Conservation (phyloP, 1,284 basidiomycete genomes). For the Ganoderma lucidum region DNA sequence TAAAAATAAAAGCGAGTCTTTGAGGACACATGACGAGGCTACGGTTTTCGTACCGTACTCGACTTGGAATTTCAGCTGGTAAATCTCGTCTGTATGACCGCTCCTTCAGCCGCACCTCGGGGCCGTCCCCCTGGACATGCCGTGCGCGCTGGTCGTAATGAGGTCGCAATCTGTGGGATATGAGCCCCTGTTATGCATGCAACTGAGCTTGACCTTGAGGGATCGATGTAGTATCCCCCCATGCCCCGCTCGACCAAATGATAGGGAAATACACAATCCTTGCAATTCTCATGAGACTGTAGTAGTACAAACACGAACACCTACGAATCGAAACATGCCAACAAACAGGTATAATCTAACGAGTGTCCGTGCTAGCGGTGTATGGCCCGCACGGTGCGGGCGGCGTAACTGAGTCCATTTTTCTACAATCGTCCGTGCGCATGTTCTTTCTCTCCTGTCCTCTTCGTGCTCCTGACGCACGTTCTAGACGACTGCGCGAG, state of each 20-base stretch:
- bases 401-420: conserved; percentile 26
- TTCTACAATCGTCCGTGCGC: conserved; percentile 32
- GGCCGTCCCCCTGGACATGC: too few species aligned
- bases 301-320: conserved; percentile 7
- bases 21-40: neutral
- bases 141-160: too few species aligned
- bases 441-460: conserved; percentile 15
- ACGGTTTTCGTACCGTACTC: neutral
- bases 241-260: too few species aligned
- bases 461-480: conserved; percentile 4
- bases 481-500: conserved; percentile 11
- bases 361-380: conserved; percentile 16
- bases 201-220: too few species aligned
- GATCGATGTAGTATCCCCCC: too few species aligned
- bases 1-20: neutral
- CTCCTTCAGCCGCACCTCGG: too few species aligned
- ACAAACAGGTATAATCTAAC: conserved; percentile 9
- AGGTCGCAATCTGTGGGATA: too few species aligned
- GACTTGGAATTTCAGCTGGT: neutral
- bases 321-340: neutral
- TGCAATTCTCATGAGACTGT: conserved; percentile 3
- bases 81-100: neutral
- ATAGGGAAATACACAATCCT: neutral
- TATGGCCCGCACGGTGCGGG: conserved; percentile 10
- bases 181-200: too few species aligned